Base-by-base conservation (phyloP, 345 rosid species). In the Syzygium aqueum region DNA sequence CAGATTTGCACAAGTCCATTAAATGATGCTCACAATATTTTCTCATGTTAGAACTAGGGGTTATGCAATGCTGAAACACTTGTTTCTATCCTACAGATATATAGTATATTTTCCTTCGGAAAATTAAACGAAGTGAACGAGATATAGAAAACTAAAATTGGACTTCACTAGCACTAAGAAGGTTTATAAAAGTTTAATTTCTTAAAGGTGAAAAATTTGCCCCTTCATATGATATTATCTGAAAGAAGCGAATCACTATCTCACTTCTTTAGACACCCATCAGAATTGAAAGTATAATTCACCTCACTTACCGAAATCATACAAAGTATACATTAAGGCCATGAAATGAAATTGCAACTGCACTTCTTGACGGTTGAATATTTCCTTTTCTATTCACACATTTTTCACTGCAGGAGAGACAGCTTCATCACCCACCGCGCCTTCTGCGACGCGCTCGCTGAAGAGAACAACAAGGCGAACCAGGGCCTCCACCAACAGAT, bases 361-460 rank as follows among this genome's bases (percentile, higher is more conserved):
- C 33, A 61, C 2, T 61, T 61, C 14, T 61, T 61, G 4, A n/a
- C 49, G 0, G 82, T 73, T 37, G 82, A 9, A 73, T 65, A 37
- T 73, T 19, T 40, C 82, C 23, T 19, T 73, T 73, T 5, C 27
- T 37, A 33, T 73, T 73, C 82, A 9, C 27, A 37, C 27, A 19
- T 19, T 73, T 19, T 73, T 73, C 13, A 14, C 25, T 88, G 92
- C 94, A 95, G 97, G 89, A 92, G 94, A 84, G 97, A 95, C 33
- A 93, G 95, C 87, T 95, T 94, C 91, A 93, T 95, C 40, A 94
- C 96, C 54, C 97, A 94, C 88, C 92, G 97, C 84, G 97, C 97
- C 5, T 95, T 95, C 85, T 95, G 97, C 49, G 97, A 95, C 53
- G 97, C 97, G 56, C 84, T 95, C 53, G 93, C 97, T 6, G 96